phyloP scores from a whole-genome alignment of 306 rosid genomes.

The Carpinus fangiana region DNA sequence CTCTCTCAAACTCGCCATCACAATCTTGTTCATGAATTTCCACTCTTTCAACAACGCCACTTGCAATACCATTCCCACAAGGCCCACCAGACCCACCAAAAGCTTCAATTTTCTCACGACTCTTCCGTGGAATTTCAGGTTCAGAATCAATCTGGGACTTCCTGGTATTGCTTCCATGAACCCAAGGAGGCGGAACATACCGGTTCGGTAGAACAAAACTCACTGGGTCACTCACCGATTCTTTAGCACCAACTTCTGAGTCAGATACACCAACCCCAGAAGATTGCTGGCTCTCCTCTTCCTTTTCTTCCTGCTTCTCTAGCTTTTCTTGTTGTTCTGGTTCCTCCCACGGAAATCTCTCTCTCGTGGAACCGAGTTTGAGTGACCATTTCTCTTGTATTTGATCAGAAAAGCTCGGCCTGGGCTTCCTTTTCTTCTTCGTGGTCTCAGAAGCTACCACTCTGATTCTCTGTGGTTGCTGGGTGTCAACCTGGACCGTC shows the following conservation, averaged over 20 bases:
- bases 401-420: conserved; percentile 83
- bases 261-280: conserved; percentile 17
- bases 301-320: conserved; percentile 15
- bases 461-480: conserved; percentile 43
- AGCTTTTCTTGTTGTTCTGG: conserved; percentile 12
- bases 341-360: conserved; percentile 77
- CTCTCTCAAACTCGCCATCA: conserved; percentile 15
- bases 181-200: conserved; percentile 63
- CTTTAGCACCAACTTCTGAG: conserved; percentile 5
- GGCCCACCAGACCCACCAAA: conserved; percentile 14
- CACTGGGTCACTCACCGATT: conserved; percentile 31
- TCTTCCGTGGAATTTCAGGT: conserved; percentile 15
- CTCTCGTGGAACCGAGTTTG: conserved; percentile 52
- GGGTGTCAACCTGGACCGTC: conserved; percentile 35
- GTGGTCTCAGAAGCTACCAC: conserved; percentile 37
- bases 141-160: conserved; percentile 22
- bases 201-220: conserved; percentile 41
- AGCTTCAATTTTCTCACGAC: not conserved
- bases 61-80: not conserved
- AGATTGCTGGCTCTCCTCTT: not conserved
- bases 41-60: conserved; percentile 8
- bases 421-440: conserved; percentile 52
- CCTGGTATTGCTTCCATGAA: conserved; percentile 40
- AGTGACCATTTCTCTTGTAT: conserved; percentile 74
- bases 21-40: conserved; percentile 1